phyloP scores from a whole-genome alignment of 257 asterid genomes.

The Solanum bulbocastanum region DNA sequence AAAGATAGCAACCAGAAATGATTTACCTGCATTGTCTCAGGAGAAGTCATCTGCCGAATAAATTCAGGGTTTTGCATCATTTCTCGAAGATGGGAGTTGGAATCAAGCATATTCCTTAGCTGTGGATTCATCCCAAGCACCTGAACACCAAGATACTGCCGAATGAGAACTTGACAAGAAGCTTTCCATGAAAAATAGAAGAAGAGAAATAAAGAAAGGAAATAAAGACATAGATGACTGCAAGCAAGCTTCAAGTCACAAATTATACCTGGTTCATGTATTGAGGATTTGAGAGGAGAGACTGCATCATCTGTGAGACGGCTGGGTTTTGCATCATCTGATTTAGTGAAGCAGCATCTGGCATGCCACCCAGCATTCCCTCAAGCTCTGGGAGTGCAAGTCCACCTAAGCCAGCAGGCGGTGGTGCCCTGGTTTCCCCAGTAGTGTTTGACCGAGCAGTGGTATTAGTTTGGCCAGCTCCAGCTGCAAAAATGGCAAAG shows the following conservation, averaged over 20 bases:
- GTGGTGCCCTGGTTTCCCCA: slow-evolving; percentile 21
- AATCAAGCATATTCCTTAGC: slow-evolving; percentile 29
- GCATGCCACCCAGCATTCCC: slow-evolving; percentile 32
- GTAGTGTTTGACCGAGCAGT: slow-evolving; percentile 23
- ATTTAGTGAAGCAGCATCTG: slow-evolving; percentile 31
- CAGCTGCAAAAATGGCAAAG: slow-evolving; percentile 26
- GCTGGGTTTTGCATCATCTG: slow-evolving; percentile 54
- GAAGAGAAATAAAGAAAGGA: neutral
- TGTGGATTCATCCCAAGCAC: slow-evolving; percentile 35
- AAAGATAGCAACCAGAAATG: neutral
- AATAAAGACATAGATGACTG: neutral
- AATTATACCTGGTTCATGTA: slow-evolving; percentile 39
- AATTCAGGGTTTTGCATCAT: slow-evolving; percentile 53
- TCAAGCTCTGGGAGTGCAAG: slow-evolving; percentile 27
- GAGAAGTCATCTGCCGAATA: slow-evolving; percentile 38
- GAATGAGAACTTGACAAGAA: neutral
- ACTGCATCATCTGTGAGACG: slow-evolving; percentile 36
- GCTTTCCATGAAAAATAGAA: neutral
- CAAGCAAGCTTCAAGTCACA: neutral
- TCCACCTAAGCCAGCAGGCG: slow-evolving; percentile 33
- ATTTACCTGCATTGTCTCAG: slow-evolving; percentile 45
- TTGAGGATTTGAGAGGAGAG: slow-evolving; percentile 43
- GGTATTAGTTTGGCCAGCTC: slow-evolving; percentile 25
- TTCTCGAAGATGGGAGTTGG: slow-evolving; percentile 44
- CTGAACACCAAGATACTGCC: slow-evolving; percentile 6